Conservation (phyloP, 176 grass and related monocot genomes). For the Oryza rufipogon region DNA sequence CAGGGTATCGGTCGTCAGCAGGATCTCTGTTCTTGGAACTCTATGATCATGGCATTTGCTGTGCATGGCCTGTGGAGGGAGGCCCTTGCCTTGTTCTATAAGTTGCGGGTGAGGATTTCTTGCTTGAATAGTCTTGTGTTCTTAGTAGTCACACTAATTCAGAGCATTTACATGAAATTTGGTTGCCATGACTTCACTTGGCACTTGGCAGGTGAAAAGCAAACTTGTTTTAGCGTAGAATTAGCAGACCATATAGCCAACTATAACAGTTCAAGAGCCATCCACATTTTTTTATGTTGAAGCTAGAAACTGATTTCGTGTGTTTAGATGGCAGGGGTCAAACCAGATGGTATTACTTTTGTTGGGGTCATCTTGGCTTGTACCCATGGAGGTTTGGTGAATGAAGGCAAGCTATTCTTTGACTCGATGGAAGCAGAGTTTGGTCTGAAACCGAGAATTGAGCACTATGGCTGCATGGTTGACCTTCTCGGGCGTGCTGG, state of each 20-base stretch:
- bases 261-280: not conserved
- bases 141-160: not conserved
- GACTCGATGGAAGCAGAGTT: constrained; percentile 54
- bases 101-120: constrained; percentile 50
- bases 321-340: constrained; percentile 51
- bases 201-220: not conserved
- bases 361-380: constrained; percentile 71
- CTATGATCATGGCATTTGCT: constrained; percentile 79
- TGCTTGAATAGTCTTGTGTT: not conserved
- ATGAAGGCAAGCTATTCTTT: constrained; percentile 63
- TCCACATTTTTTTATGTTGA: not conserved
- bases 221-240: not conserved
- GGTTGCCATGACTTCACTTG: not conserved
- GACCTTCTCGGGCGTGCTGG: constrained; percentile 73
- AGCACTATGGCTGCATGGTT: constrained; percentile 79
- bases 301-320: constrained; percentile 25
- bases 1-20: constrained; percentile 40
- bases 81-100: constrained; percentile 58
- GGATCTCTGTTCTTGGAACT: constrained; percentile 88
- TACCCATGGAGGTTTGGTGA: constrained; percentile 75
- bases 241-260: not conserved
- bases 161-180: not conserved
- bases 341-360: constrained; percentile 70
- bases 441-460: constrained; percentile 52
- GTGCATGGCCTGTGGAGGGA: constrained; percentile 64